Base-by-base conservation (phyloP, 805 yeast species). In the Kazachstania bromeliacearum region DNA sequence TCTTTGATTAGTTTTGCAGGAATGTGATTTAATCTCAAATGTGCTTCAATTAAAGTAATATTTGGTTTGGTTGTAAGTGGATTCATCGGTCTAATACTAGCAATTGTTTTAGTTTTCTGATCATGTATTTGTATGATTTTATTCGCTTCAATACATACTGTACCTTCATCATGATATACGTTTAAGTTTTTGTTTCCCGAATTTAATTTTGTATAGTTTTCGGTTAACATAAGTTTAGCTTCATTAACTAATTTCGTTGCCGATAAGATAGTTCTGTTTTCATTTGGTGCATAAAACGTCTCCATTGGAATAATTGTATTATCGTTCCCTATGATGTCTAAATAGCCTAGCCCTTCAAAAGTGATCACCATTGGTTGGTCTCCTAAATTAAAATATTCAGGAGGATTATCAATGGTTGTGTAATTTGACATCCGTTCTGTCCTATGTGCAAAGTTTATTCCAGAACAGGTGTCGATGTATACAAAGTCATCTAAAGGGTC, bases 241-340 rank as follows among this genome's bases (percentile, higher is more conserved):
- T 38, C 33, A 5, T 31, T 14, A 10, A 23, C 24, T 5, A 38
- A 17, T 27, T 31, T n/a, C 9, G 18, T 18, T 25, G 33, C 35
- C 5, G 35, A 30, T 19, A 38, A 15, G 20, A 38, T 34, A 4
- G 35, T 31, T 6, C 36, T 29, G 14, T 37, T 35, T 14, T 36
- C 33, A 20, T 24, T 10, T 8, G 39, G 36, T 4, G 28, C 28
- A 32, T 23, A 32, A 13, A 12, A 28, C 2, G 33, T 29, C 6
- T 19, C 9, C 5, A 28, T 13, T 13, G 17, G 28, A 10, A 22
- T 18, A 7, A 14, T 19, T 15, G 17, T 23, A 14, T 22, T 20
- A 5, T 24, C n/a, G 17, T 15, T 15, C 2, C 10, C 7, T 17
- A 21, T 34, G 12, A 34, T 15, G 5, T 9, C 25, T 13, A 31